Conservation (phyloP, 2,329 filamentous ascomycete genomes). For the Arthrobotrys pseudoclavata region DNA sequence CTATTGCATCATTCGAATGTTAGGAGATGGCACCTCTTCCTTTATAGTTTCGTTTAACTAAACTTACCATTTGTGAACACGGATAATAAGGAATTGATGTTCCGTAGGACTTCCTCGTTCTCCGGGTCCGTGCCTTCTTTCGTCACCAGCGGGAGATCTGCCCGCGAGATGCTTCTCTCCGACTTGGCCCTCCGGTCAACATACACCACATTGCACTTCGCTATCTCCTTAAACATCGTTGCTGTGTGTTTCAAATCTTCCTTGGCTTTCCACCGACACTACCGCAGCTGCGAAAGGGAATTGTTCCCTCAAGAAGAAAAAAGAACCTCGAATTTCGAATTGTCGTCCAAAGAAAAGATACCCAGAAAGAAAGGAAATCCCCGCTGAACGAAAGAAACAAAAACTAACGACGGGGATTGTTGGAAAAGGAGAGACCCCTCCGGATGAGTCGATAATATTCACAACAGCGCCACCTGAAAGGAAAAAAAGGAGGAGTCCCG, state of each 20-base stretch:
- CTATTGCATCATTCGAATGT: conserved; percentile 59
- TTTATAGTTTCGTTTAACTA: conserved; percentile 17
- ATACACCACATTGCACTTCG: conserved; percentile 68
- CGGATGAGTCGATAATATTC: conserved; percentile 50
- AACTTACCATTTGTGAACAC: conserved; percentile 71
- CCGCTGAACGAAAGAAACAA: conserved; percentile 22
- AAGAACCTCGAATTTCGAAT: conserved; percentile 38
- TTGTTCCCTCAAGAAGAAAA: conserved; percentile 9
- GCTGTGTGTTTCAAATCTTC: conserved; percentile 14
- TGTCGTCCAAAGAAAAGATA: conserved; percentile 32
- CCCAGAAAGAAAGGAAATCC: conserved; percentile 32
- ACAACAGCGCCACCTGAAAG: conserved; percentile 43
- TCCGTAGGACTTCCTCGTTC: conserved; percentile 68
- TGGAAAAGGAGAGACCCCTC: conserved; percentile 23
- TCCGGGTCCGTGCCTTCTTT: conserved; percentile 65
- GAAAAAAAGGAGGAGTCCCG: conserved; percentile 17
- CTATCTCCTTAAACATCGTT: conserved; percentile 65
- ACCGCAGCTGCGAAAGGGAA: conserved; percentile 41
- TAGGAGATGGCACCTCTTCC: conserved; percentile 12
- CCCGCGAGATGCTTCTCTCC: conserved; percentile 65
- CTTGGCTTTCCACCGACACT: conserved; percentile 41
- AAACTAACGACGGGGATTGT: conserved; percentile 24
- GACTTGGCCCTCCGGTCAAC: conserved; percentile 67
- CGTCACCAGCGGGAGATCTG: conserved; percentile 63
- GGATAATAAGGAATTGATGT: conserved; percentile 69